Evolutionary conservation across 139 green algal species (phyloP), one percentile per base, ranked within the genome.

Genomic region (Eudorina sp.): DNA sequence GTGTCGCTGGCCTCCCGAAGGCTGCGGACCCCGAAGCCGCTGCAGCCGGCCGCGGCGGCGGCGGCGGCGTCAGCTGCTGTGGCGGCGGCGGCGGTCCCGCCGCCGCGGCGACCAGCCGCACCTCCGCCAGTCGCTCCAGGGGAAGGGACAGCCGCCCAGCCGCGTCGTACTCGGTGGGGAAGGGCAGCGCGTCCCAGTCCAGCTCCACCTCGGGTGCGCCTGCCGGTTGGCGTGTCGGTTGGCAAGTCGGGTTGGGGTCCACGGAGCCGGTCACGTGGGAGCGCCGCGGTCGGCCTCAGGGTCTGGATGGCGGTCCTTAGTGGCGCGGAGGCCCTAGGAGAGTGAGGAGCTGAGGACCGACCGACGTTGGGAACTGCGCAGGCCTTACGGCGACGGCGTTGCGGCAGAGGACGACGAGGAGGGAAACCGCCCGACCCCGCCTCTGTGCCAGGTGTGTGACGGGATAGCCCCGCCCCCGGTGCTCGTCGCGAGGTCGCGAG

Each of bases 141-240:
- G 81, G 25, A 29, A 78, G 4, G 19, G 21, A 34, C 45, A 87
- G 81, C 9, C n/a, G 16, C 8, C 81, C 81, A 3, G 27, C 31
- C 5, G 48, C 43, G 4, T 48, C 6, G 81, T 87, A 87, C 5
- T 68, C 45, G 27, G 81, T 79, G 45, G 81, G 81, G 43, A 87
- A 87, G 45, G 81, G 81, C 62, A 87, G 81, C 27, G n/a, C 43
- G 11, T 53, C 81, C 64, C 62, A 87, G 7, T 78, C 64, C 64
- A 87, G 34, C 43, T 77, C 80, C 16, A 77, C 68, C 55, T 3
- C 55, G 8, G 23, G 8, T 3, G 7, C 55, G 29, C 29, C 55
- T 77, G 68, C 14, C n/a, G n/a, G n/a, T n/a, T n/a, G n/a, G n/a
- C n/a, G n/a, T n/a, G n/a, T n/a, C n/a, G n/a, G n/a, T n/a, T n/a